phyloP scores from a whole-genome alignment of 164 flowering plant species.

The Chimonanthus salicifolius region DNA sequence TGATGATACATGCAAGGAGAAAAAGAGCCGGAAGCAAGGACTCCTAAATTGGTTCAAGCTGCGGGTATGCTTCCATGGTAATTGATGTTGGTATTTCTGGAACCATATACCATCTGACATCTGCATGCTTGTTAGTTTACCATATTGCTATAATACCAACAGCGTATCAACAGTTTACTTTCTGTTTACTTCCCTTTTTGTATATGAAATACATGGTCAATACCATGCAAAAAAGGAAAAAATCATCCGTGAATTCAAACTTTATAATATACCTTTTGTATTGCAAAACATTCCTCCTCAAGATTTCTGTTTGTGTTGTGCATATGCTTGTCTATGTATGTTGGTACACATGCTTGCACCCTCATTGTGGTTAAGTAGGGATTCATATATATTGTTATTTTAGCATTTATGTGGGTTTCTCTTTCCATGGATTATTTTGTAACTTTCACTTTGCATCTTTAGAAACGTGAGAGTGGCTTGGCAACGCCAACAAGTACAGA shows the following conservation, averaged over 20 bases:
- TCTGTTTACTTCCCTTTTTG: background rate
- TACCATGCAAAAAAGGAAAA: background rate
- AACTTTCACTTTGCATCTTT: constrained; percentile 10
- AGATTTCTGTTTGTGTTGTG: background rate
- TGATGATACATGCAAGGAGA: constrained; percentile 58
- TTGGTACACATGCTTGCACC: background rate
- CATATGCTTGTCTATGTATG: background rate
- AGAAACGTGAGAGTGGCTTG: constrained; percentile 78
- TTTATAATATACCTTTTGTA: background rate
- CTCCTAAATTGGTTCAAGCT: constrained; percentile 88
- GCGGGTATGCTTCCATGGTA: constrained; percentile 48
- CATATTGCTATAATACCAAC: background rate
- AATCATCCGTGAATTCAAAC: background rate
- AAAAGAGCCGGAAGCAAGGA: constrained; percentile 73
- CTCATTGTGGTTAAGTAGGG: background rate
- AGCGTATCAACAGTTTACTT: background rate
- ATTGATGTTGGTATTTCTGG: constrained; percentile 3
- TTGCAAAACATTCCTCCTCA: background rate
- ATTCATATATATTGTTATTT: background rate
- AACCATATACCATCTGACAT: background rate
- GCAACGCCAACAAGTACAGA: constrained; percentile 44
- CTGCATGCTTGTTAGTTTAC: background rate
- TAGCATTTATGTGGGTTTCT: background rate
- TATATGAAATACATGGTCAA: background rate
- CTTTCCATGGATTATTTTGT: background rate